These are phyloP conservation scores for Phaseolus lunatus DNA, from an alignment of 306 rosid genomes.

Conservation along the genomic window DNA sequence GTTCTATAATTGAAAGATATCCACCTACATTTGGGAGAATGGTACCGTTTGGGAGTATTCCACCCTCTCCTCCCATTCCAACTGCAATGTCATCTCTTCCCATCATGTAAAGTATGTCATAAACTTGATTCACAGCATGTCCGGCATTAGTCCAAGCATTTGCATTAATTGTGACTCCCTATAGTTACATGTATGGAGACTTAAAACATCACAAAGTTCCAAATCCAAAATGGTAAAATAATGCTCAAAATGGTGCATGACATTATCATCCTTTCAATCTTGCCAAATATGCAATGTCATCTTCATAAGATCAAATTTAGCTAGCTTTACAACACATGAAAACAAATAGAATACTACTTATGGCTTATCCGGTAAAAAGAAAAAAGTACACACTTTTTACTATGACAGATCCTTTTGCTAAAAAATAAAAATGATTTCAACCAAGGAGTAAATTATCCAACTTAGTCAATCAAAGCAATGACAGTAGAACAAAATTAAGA, in stretches of 20 bases:
- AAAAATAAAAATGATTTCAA: not conserved
- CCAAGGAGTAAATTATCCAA: constrained; percentile 8
- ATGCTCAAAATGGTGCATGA: not conserved
- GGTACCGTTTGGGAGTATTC: constrained; percentile 73
- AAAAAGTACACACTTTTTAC: constrained; percentile 31
- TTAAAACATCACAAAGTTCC: constrained; percentile 20
- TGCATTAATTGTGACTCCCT: constrained; percentile 78
- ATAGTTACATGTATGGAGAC: constrained; percentile 19
- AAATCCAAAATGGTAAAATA: constrained; percentile 18
- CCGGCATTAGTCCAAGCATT: constrained; percentile 92
- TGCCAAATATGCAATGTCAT: constrained; percentile 28
- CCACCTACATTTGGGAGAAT: constrained; percentile 90
- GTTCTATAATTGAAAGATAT: constrained; percentile 88
- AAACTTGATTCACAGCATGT: constrained; percentile 89
- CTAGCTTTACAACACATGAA: constrained; percentile 11
- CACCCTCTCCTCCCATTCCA: constrained; percentile 97
- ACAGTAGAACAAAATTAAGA: constrained; percentile 12
- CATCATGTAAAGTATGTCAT: constrained; percentile 94
- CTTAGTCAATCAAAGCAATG: constrained; percentile 8
- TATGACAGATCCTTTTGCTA: constrained; percentile 20
- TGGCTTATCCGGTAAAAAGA: not conserved
- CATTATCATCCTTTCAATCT: constrained; percentile 5
- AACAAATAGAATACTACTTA: constrained; percentile 21
- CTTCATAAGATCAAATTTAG: constrained; percentile 27
- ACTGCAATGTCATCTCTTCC: constrained; percentile 82